Percentiles rank a stretch among this genome's conserved stretches.
phyloP scores from a whole-genome alignment of 2,329 filamentous ascomycete species.

The Clonostachys sp. region DNA sequence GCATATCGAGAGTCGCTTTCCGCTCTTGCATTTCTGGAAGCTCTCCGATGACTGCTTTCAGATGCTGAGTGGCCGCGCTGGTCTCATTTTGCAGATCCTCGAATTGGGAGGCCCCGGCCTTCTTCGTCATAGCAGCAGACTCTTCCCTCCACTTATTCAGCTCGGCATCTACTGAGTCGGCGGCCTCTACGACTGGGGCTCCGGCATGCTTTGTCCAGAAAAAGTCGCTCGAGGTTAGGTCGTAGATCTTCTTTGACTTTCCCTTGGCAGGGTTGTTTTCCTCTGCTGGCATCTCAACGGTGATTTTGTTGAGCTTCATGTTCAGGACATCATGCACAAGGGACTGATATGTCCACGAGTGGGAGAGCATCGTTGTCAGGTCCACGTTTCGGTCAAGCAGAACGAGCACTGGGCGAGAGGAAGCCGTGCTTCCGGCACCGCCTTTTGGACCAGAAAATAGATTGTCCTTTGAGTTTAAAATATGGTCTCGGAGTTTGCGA shows the following conservation, averaged over 20 bases:
- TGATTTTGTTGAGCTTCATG: conserved; percentile 81
- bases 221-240: conserved; percentile 85
- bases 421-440: conserved; percentile 54
- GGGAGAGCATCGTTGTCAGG: conserved; percentile 95
- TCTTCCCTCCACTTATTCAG: conserved; percentile 94
- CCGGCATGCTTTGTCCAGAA: conserved; percentile 95
- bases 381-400: conserved; percentile 95
- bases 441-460: conserved; percentile 74
- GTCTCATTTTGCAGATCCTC: conserved; percentile 91
- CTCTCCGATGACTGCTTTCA: conserved; percentile 92
- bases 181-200: conserved; percentile 89
- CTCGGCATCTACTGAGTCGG: conserved; percentile 92
- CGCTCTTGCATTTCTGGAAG: conserved; percentile 88
- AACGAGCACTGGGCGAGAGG: conserved; percentile 81
- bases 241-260: conserved; percentile 82
- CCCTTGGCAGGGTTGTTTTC: conserved; percentile 71
- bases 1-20: conserved; percentile 92
- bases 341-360: conserved; percentile 80
- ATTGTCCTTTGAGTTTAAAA: conserved; percentile 96
- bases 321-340: conserved; percentile 64
- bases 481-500: conserved; percentile 91
- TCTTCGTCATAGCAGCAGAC: conserved; percentile 88
- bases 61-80: conserved; percentile 82
- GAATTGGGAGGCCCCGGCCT: conserved; percentile 86
- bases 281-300: conserved; percentile 78